Evolutionary conservation across 2,329 filamentous ascomycete species (phyloP), one percentile per base, ranked within the genome.

Genomic region (Diaporthe aspalathi): DNA sequence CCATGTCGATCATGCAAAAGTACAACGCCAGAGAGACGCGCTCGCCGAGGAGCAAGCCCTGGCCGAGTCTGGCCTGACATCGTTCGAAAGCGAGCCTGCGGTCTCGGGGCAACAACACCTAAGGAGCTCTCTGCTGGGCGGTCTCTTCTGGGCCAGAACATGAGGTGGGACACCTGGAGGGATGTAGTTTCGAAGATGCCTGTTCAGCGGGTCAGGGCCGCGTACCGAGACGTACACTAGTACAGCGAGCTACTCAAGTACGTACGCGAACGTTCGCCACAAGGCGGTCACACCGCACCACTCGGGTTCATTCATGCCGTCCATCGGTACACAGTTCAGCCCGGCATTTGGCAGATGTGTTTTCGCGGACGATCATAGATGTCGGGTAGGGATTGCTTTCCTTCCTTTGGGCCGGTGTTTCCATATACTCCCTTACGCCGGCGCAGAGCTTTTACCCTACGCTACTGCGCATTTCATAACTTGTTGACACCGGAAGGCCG

Each of bases 111-210:
- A 5, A 2, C 1, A 16, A 2, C 1, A 16, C 6, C 32, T 53
- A 5, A 14, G 40, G 40, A 12, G 17, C 12, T 60, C 67, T 27
- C 24, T 43, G n/a, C 40, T 68, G 43, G 17, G 43, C 22, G 53
- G 67, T 27, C 22, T 68, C 53, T 68, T 68, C 29, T 68, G 67
- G 67, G 67, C 67, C 17, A 50, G 29, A 9, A 38, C n/a, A 5
- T 40, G 43, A 50, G 24, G 24, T 38, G 53, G 47, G 35, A n/a
- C n/a, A n/a, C n/a, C n/a, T n/a, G n/a, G n/a, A 22, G 7, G 27
- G 6, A 12, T n/a, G 11, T 12, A 16, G 60, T 65, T 65, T 50
- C 60, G 50, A 50, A 50, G 14, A n/a, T 35, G 60, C 9, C 45
- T 65, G 50, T n/a, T 65, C 60, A 65, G 60, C 29, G 60, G 60